These are phyloP conservation scores for Cladorrhinum sp. DNA, from an alignment of 2,329 filamentous ascomycete genomes.

Conservation along the genomic window DNA sequence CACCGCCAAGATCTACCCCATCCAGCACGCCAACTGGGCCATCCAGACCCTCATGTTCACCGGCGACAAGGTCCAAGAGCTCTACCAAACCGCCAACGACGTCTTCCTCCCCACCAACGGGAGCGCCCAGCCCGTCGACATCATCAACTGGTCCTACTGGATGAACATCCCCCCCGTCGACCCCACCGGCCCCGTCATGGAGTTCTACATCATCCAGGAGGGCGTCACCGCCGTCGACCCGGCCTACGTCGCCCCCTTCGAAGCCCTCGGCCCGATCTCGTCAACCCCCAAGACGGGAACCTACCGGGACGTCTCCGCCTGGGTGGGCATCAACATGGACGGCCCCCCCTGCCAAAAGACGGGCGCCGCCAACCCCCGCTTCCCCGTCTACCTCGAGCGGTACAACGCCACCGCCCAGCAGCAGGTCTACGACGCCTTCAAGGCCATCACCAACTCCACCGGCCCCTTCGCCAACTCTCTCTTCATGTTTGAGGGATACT, in stretches of 20 bases:
- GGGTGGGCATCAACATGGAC: constrained; percentile 39
- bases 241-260: constrained; percentile 42
- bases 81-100: constrained; percentile 44
- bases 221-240: constrained; percentile 41
- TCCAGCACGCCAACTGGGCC: constrained; percentile 21
- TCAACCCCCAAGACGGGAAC: constrained; percentile 35
- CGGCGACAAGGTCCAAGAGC: constrained; percentile 43
- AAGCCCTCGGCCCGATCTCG: constrained; percentile 38
- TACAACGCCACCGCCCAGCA: constrained; percentile 36
- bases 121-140: constrained; percentile 39
- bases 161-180: constrained; percentile 40
- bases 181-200: constrained; percentile 40
- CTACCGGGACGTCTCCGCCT: constrained; percentile 44
- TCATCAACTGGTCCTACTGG: constrained; percentile 52
- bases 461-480: constrained; percentile 34
- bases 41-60: constrained; percentile 41
- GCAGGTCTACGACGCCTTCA: constrained; percentile 35
- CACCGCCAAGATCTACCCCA: constrained; percentile 45
- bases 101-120: constrained; percentile 35
- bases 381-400: constrained; percentile 42
- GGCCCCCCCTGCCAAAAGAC: constrained; percentile 41
- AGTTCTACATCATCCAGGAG: constrained; percentile 43
- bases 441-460: constrained; percentile 26
- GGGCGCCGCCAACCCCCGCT: constrained; percentile 39
- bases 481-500: constrained; percentile 57